Evolutionary conservation across 192 early-diverging fungal species (phyloP).

Genomic region (Coemansia biformis): DNA sequence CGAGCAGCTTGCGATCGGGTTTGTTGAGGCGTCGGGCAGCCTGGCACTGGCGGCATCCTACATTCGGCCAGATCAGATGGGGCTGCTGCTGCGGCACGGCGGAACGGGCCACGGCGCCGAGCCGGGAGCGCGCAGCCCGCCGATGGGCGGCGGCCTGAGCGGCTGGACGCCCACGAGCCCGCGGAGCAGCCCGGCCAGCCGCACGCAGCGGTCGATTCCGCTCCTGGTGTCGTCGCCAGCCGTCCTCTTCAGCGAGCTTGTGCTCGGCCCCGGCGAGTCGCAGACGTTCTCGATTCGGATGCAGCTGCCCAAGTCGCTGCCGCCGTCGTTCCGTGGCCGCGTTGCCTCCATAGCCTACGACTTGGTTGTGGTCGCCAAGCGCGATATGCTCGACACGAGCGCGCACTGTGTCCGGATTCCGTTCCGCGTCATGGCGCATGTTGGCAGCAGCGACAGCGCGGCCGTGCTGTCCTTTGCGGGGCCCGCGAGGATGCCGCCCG

Average conservation of each 20-base stretch:
- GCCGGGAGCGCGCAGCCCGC: constrained; percentile 4
- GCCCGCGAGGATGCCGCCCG: constrained; percentile 32
- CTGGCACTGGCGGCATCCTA: constrained; percentile 29
- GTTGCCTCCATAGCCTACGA: constrained; percentile 37
- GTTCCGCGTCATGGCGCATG: constrained; percentile 33
- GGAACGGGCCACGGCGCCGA: constrained; percentile 15
- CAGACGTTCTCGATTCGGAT: constrained; percentile 42
- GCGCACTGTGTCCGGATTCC: constrained; percentile 38
- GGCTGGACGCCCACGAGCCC: constrained; percentile 24
- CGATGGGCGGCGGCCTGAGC: constrained; percentile 40
- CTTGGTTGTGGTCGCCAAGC: constrained; percentile 40
- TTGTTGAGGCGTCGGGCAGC: constrained; percentile 41
- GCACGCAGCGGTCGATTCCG: constrained; percentile 27
- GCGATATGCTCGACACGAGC: constrained; percentile 38
- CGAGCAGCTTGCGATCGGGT: constrained; percentile 41
- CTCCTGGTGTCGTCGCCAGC: constrained; percentile 32
- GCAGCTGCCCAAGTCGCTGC: constrained; percentile 28
- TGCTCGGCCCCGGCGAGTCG: constrained; percentile 39
- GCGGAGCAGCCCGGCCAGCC: constrained; percentile 1
- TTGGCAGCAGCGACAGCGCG: not conserved
- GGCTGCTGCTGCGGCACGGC: constrained; percentile 24
- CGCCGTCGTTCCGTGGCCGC: constrained; percentile 46
- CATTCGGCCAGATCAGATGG: constrained; percentile 42
- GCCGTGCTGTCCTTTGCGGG: constrained; percentile 14
- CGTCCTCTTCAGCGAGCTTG: constrained; percentile 46